phyloP scores from a whole-genome alignment of 768 basidiomycete species.

The Xerocomus brunneocitrinus region DNA sequence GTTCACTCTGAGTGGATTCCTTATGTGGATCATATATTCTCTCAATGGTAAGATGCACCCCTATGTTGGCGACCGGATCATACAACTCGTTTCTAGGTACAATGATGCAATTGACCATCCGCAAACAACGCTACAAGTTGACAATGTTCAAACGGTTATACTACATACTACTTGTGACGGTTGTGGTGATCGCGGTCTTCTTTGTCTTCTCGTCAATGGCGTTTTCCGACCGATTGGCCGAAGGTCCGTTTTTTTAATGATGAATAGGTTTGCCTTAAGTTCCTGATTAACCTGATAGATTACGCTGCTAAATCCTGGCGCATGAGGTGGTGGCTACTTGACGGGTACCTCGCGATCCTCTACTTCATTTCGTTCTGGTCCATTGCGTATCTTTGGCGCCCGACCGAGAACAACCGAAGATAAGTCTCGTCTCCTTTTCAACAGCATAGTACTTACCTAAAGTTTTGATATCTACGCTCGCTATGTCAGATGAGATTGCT shows the following conservation, averaged over 20 bases:
- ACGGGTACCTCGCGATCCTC: slow-evolving; percentile 89
- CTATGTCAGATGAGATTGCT: slow-evolving; percentile 95
- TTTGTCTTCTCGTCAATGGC: slow-evolving; percentile 90
- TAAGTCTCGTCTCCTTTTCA: slow-evolving; percentile 37
- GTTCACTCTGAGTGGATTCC: slow-evolving; percentile 91
- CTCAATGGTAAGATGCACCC: slow-evolving; percentile 62
- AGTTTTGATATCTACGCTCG: slow-evolving; percentile 55
- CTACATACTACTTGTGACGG: slow-evolving; percentile 77
- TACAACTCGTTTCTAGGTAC: slow-evolving; percentile 53
- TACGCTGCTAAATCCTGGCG: slow-evolving; percentile 91
- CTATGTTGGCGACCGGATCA: not conserved
- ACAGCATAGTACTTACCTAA: slow-evolving; percentile 15
- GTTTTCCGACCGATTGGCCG: slow-evolving; percentile 86
- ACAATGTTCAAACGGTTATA: slow-evolving; percentile 87
- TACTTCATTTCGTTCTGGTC: slow-evolving; percentile 77
- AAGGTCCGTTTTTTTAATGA: slow-evolving; percentile 50
- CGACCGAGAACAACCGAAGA: slow-evolving; percentile 85
- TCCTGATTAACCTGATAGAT: slow-evolving; percentile 44
- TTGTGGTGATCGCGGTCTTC: slow-evolving; percentile 79
- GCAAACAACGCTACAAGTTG: slow-evolving; percentile 84
- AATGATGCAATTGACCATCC: slow-evolving; percentile 75
- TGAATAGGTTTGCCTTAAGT: not conserved
- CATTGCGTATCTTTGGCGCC: slow-evolving; percentile 91
- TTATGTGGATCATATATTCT: slow-evolving; percentile 93
- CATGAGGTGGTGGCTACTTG: slow-evolving; percentile 92